A percentile compares a stretch with the other conserved stretches of the same genome.
These are phyloP conservation scores for Pyricularia sp. DNA, from an alignment of 2,329 filamentous ascomycete genomes.

Conservation along the genomic window DNA sequence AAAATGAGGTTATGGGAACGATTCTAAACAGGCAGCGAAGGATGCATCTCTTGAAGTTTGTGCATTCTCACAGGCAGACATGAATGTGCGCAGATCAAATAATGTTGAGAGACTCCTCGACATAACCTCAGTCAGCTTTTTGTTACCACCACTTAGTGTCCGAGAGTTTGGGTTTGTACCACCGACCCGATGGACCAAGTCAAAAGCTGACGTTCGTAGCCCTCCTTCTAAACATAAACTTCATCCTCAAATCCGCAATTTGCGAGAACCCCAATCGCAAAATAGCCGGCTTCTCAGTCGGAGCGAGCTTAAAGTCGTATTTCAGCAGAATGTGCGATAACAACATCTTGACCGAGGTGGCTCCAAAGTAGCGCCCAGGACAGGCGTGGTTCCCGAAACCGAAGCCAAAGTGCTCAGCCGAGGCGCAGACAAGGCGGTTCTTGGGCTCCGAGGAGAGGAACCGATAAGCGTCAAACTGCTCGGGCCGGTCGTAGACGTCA, in stretches of 20 bases:
- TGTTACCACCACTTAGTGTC: no score
- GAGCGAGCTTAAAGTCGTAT: slow-evolving; percentile 7
- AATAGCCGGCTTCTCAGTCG: not conserved
- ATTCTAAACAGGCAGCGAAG: no score
- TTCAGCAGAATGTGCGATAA: slow-evolving; percentile 10
- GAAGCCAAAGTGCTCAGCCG: slow-evolving; percentile 19
- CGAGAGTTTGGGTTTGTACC: no score
- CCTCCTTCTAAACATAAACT: not conserved
- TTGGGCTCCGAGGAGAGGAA: not conserved
- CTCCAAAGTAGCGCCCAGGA: slow-evolving; percentile 28
- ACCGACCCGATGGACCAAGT: no score
- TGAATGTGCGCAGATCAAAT: no score
- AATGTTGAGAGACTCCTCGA: no score
- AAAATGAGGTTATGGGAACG: no score
- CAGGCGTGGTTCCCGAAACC: slow-evolving; percentile 29
- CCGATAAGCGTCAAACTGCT: not conserved
- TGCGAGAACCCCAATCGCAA: not conserved
- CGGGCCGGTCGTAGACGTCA: not conserved
- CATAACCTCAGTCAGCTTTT: no score
- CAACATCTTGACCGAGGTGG: slow-evolving; percentile 24
- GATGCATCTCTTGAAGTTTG: no score
- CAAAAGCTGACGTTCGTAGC: not conserved
- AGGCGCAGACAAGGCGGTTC: not conserved
- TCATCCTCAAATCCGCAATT: not conserved
- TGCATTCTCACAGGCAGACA: no score